Percentiles rank a stretch among this genome's conserved stretches.
phyloP scores from a whole-genome alignment of 345 rosid species.

The Acer yangbiense region DNA sequence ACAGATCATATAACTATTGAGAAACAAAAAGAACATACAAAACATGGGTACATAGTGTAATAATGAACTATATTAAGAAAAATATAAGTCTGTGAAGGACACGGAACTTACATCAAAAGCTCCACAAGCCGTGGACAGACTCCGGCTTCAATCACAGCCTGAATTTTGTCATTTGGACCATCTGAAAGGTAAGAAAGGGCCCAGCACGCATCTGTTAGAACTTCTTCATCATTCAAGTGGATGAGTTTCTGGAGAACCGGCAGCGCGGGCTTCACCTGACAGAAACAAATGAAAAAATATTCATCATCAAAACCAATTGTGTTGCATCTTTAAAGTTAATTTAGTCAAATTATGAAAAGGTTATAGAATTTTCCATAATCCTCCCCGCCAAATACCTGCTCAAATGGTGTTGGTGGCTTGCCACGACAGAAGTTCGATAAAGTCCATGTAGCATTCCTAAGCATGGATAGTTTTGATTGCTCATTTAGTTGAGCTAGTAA shows the following conservation, averaged over 20 bases:
- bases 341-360: neutral
- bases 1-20: conserved; percentile 12
- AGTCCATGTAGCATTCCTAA: conserved; percentile 82
- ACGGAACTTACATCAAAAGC: conserved; percentile 64
- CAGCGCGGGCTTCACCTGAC: conserved; percentile 80
- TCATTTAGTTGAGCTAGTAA: conserved; percentile 68
- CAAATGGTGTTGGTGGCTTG: conserved; percentile 75
- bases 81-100: neutral
- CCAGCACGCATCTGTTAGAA: conserved; percentile 91
- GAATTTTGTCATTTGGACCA: conserved; percentile 90
- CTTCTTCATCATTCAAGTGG: conserved; percentile 77
- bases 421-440: conserved; percentile 77
- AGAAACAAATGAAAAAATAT: conserved; percentile 15
- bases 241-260: conserved; percentile 76
- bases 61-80: neutral
- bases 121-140: conserved; percentile 80
- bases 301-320: neutral
- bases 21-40: neutral
- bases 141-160: conserved; percentile 81
- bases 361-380: neutral
- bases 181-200: conserved; percentile 76
- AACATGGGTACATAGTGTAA: neutral
- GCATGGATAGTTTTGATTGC: conserved; percentile 66
- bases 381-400: conserved; percentile 44
- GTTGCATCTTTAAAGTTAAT: neutral